Evolutionary conservation across 108 stramenopile genomes (phyloP), one percentile per base, ranked within the genome.

Genomic region (Parmales sp.): DNA sequence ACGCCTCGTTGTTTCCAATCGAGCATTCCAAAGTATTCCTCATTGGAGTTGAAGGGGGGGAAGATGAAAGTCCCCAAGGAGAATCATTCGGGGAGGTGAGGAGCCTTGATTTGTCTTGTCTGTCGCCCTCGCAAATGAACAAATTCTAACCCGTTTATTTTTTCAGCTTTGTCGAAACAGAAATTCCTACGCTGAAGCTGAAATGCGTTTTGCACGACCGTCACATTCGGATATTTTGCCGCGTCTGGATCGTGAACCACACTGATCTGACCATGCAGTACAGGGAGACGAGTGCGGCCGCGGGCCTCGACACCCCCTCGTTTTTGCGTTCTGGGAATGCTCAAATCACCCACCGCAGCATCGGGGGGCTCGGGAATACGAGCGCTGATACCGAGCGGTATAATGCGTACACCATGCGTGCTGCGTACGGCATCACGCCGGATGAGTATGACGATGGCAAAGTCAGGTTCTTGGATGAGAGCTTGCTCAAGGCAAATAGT

Each of bases 211-310:
- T 60, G 26, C 54, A 60, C 31, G 54, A 34, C 28, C 54, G 54
- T 7, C 54, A 60, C 26, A 34, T 60, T 34, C 26, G 31, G 11
- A 34, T 60, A 5, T 60, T 34, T 34, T 13, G 26, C 3, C 3
- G 54, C 13, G 54, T 60, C 54, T 60, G 54, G 54, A 60, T 60
- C 20, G 31, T 60, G 29, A 60, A 60, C 28, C 54, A 60, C 31
- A 60, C 54, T 3, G 54, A 60, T 34, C 20, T 60, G 29, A 60
- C 54, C 5, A 6, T 60, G 4, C 54, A 60, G 26, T 60, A 60
- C 20, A 26, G 54, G 8, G 54, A 60, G 54, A 60, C 31, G 6
- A 19, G n/a, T 16, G 54, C 54, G 20, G 54, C 54, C 6, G 54
- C 54, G 13, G 54, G 54, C 6, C 16, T 60, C 54, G 54, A 60